Percentiles rank a stretch among this genome's conserved stretches.
Conservation (phyloP, 352 stramenopile species). For the Globisporangium spinosum region DNA sequence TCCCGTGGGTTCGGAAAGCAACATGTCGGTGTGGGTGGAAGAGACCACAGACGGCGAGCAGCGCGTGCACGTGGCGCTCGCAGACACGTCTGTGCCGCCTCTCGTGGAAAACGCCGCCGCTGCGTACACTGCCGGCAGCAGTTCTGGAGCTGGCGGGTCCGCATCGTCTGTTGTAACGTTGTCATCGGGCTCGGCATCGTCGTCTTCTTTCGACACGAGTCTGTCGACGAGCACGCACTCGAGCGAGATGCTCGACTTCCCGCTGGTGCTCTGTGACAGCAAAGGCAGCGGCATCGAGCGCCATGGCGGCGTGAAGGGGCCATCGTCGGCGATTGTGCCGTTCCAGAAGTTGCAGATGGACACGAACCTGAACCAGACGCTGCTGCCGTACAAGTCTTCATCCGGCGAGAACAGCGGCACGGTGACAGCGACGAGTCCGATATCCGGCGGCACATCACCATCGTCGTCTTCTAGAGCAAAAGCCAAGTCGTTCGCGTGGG, state of each 20-base stretch:
- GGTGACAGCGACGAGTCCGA: background rate
- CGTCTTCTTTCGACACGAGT: constrained; percentile 12
- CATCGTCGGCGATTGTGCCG: constrained; percentile 60
- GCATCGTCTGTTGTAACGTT: constrained; percentile 3
- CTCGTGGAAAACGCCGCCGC: constrained; percentile 6
- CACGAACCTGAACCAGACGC: constrained; percentile 74
- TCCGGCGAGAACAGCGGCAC: background rate
- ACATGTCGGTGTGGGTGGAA: constrained; percentile 57
- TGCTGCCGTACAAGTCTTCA: constrained; percentile 36
- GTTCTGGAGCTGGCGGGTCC: background rate
- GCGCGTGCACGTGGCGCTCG: constrained; percentile 43
- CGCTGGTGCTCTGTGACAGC: constrained; percentile 45
- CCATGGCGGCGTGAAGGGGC: constrained; percentile 8
- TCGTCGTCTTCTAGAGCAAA: constrained; percentile 11
- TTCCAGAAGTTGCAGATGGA: constrained; percentile 83
- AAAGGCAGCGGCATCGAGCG: constrained; percentile 12
- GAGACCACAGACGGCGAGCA: constrained; percentile 37
- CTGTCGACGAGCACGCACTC: constrained; percentile 8
- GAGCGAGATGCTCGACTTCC: constrained; percentile 42
- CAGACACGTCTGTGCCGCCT: constrained; percentile 12
- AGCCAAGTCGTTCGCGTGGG: constrained; percentile 34
- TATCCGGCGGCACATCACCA: background rate
- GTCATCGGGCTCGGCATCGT: background rate
- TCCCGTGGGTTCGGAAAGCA: constrained; percentile 38
- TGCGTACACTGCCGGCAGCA: background rate